Conservation (phyloP, 345 rosid species). For the Populus pruinosa region DNA sequence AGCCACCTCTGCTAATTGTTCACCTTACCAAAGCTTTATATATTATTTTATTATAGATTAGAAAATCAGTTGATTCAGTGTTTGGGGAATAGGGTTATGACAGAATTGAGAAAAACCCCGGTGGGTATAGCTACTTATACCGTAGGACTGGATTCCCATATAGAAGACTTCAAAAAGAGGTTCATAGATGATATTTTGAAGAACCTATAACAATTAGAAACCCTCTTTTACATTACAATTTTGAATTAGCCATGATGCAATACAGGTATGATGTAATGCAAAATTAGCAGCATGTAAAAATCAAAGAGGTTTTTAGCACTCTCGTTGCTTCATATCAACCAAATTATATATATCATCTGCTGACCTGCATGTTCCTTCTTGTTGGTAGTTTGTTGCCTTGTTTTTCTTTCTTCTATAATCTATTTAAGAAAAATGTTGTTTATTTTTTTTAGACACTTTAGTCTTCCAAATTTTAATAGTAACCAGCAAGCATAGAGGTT, state of each 20-base stretch:
- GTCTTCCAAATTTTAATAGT: neutral
- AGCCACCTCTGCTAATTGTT: too few relatives aligned
- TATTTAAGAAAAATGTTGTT: neutral
- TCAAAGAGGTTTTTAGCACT: too few relatives aligned
- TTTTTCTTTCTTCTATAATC: neutral
- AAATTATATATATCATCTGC: too few relatives aligned
- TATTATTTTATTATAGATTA: constrained; percentile 11
- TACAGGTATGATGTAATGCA: too few relatives aligned
- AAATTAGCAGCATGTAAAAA: too few relatives aligned
- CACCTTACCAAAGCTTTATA: neutral
- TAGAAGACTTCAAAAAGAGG: constrained; percentile 10
- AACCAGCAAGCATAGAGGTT: too few relatives aligned
- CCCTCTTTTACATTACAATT: too few relatives aligned
- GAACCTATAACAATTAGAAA: too few relatives aligned
- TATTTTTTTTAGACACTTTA: neutral
- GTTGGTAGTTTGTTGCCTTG: neutral
- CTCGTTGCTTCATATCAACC: too few relatives aligned
- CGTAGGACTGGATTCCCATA: constrained; percentile 38
- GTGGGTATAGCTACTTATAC: constrained; percentile 37
- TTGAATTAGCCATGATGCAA: too few relatives aligned
- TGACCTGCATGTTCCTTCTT: too few relatives aligned
- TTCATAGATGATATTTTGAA: constrained; percentile 14
- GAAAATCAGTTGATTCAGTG: constrained; percentile 21
- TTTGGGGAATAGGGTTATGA: constrained; percentile 41
- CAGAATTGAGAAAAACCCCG: constrained; percentile 49